Base-by-base conservation (phyloP, 2,329 filamentous ascomycete species). In the Colletotrichum nymphaeae region DNA sequence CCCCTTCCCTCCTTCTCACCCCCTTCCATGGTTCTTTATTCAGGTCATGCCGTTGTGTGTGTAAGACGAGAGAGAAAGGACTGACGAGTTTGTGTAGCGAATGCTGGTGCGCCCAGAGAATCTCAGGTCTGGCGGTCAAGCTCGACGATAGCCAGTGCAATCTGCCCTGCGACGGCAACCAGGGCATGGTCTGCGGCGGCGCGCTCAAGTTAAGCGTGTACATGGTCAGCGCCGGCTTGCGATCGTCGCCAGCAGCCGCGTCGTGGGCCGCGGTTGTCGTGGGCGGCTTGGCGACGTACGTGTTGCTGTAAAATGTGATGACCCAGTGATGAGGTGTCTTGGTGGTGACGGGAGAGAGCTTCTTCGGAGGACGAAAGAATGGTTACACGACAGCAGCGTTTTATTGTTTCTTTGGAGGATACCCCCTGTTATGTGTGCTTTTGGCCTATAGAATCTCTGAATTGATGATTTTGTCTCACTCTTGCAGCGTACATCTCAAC, bases 61-160 rank as follows among this genome's bases (percentile, higher is more conserved):
- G 5, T 6, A 37, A 62, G 7, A 42, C 14, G 4, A 14, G 16
- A 3, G 24, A 11, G 56, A n/a, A 4, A 24, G 24, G 24, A 14
- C 63, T 74, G 62, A 63, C 69, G 22, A 14, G 8, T 37, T 49
- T 35, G 32, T 3, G 42, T 42, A 89, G 88, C 67, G 89, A 91
- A 81, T 92, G 90, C 84, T 92, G 88, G 86, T 92, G 90, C 79
- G 84, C 87, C 26, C 82, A 86, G 22, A 81, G 82, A 59, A 77
- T 92, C n/a, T 85, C 85, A 9, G 79, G 81, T 9, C 83, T 89
- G 28, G 84, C 88, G 19, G 78, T 77, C 11, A 84, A 85, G 73
- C 79, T 90, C 11, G 76, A 83, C 35, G 88, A 90, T 26, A 76
- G 75, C 22, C 80, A 81, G 2, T 92, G 90, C 80, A 80, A 86